phyloP scores from a whole-genome alignment of 805 yeast species.

The Saccharomycopsis oosterbeekiorum region DNA sequence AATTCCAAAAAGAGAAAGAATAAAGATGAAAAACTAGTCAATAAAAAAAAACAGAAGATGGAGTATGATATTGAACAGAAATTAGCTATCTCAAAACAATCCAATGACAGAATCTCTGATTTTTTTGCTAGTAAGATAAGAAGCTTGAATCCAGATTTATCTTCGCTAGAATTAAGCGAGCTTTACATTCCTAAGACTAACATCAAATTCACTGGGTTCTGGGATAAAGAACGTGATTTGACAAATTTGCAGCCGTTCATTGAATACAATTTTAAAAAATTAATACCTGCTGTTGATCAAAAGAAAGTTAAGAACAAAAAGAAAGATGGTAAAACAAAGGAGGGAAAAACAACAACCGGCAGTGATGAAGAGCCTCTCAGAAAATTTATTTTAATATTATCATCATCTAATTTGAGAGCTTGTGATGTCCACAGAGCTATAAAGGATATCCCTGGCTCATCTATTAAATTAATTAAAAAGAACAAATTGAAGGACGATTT shows the following conservation, averaged over 20 bases:
- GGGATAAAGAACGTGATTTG: slow-evolving; percentile 41
- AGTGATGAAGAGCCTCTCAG: slow-evolving; percentile 18
- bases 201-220: slow-evolving; percentile 52
- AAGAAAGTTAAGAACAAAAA: slow-evolving; percentile 1
- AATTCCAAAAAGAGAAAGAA: slow-evolving; percentile 18
- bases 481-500: slow-evolving; percentile 58
- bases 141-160: slow-evolving; percentile 50
- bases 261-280: slow-evolving; percentile 37
- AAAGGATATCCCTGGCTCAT: slow-evolving; percentile 37
- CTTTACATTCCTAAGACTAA: slow-evolving; percentile 41
- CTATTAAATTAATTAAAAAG: slow-evolving; percentile 66
- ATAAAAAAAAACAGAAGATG: slow-evolving; percentile 58
- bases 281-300: slow-evolving; percentile 23
- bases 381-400: slow-evolving; percentile 30
- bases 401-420: slow-evolving; percentile 77
- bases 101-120: slow-evolving; percentile 57
- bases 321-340: slow-evolving; percentile 11
- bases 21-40: slow-evolving; percentile 37
- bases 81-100: slow-evolving; percentile 40
- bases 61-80: slow-evolving; percentile 54
- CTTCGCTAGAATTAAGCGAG: slow-evolving; percentile 68
- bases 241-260: slow-evolving; percentile 49
- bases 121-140: slow-evolving; percentile 53
- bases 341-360: slow-evolving; percentile 17
- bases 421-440: slow-evolving; percentile 73